Evolutionary conservation across 805 yeast species (phyloP), one percentile per base, ranked within the genome.

Genomic region (Ogataea sp.): DNA sequence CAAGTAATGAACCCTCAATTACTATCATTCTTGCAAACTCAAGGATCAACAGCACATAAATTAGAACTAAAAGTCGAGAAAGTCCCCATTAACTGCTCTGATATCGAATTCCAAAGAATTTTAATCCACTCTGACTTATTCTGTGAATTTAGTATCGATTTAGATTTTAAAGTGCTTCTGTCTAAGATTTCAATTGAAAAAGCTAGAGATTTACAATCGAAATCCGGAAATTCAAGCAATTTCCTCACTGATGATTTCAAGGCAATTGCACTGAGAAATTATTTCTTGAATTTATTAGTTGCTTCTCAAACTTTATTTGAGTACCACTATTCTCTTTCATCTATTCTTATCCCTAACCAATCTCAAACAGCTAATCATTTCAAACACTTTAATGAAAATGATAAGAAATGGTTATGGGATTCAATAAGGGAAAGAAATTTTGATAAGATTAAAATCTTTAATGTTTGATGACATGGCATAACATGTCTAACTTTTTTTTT

Each of bases 291-390:
- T 51, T 53, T 73, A 40, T 67, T 75, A 11, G 78, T 75, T 11
- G 78, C 78, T 4, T 70, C 75, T 7, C 71, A 75, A 32, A 72
- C 78, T 0, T 68, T 74, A 7, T 63, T 67, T 42, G 78, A 72
- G 47, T 72, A 69, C 49, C 65, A 70, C 43, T 46, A 64, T 34
- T 61, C 62, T 45, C 43, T 62, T 3, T 68, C 63, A 39, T 58
- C 54, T 11, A 40, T 66, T 16, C 18, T 43, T 4, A 38, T 35
- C 20, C 32, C 36, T 14, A 26, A 34, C 18, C 14, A 23, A 17
- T 17, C 33, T 20, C 17, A 11, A 4, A 20, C 18, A 14, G 16
- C 14, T 3, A 3, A 9, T 17, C 3, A 6, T 15, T 21, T 16
- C 9, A 27, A 35, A 65, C 63, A 47, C 44, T 20, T 28, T 17